A percentile compares a stretch with the other conserved stretches of the same genome.
Conservation (phyloP, 2,329 filamentous ascomycete species). For the Alternaria postmessia region DNA sequence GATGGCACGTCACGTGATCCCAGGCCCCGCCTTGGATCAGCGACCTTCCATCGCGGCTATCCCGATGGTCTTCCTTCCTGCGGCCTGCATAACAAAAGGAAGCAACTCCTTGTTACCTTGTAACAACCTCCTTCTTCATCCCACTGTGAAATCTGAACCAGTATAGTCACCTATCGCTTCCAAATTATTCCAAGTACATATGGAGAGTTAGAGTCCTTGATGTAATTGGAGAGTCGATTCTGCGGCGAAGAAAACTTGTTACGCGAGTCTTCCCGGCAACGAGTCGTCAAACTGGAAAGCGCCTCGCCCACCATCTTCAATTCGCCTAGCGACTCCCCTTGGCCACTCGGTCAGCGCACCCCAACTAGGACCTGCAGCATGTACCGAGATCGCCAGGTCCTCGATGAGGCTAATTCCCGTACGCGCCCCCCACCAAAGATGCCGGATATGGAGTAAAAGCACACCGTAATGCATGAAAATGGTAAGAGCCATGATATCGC, state of each 20-base stretch:
- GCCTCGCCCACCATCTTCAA: not conserved
- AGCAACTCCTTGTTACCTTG: no score
- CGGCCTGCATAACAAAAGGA: no score
- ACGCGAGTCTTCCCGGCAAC: no score
- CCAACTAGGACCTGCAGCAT: constrained; percentile 11
- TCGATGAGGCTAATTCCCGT: constrained; percentile 11
- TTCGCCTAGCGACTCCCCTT: not conserved
- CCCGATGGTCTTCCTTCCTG: no score
- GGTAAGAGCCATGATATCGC: constrained; percentile 14
- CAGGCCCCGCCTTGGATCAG: no score
- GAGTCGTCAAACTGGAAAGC: not conserved
- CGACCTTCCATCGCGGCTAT: no score
- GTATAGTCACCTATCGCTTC: not conserved
- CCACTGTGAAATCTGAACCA: no score
- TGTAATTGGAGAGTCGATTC: no score
- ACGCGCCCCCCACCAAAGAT: constrained; percentile 16
- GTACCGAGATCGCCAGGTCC: constrained; percentile 5
- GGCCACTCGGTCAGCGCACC: not conserved
- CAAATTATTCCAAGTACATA: not conserved
- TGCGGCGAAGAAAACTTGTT: no score
- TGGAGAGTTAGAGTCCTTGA: no score
- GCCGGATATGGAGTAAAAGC: constrained; percentile 11
- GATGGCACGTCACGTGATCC: no score
- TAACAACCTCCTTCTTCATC: not conserved
- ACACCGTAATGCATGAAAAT: constrained; percentile 22